Evolutionary conservation across 106 monocot genomes (phyloP).

Genomic region (Dactylorhiza incarnata): DNA sequence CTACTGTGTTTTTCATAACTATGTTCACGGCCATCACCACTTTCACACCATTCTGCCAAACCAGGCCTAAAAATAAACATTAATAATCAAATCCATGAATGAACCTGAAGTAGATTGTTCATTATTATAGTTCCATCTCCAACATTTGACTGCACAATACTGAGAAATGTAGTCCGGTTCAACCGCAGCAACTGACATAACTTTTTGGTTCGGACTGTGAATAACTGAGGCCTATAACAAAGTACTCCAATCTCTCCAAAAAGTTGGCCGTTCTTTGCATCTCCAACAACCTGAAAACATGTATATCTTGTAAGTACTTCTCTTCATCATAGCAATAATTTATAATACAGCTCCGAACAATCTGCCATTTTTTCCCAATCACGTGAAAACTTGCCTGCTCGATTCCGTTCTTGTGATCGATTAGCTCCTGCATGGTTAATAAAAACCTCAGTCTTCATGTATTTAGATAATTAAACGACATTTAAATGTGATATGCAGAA

Average conservation of each 20-base stretch:
- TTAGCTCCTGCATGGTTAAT: conserved; percentile 52
- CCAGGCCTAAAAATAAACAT: neutral
- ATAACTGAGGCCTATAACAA: conserved; percentile 85
- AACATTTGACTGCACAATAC: conserved; percentile 78
- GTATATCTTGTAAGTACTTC: neutral
- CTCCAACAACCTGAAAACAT: conserved; percentile 44
- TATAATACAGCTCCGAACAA: neutral
- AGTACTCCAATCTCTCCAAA: conserved; percentile 94
- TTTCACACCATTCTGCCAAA: too few species aligned
- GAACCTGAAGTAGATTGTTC: conserved; percentile 90
- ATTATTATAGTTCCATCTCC: conserved; percentile 88
- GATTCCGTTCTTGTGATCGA: conserved; percentile 38
- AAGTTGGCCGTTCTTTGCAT: conserved; percentile 54
- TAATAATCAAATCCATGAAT: neutral
- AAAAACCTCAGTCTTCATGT: conserved; percentile 7
- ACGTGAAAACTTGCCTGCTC: conserved; percentile 50
- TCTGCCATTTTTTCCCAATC: neutral
- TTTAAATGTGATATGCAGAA: neutral
- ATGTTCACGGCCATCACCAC: too few species aligned
- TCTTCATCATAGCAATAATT: neutral
- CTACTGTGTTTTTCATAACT: too few species aligned
- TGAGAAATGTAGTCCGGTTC: conserved; percentile 77
- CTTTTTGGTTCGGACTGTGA: conserved; percentile 82
- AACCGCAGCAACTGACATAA: conserved; percentile 79
- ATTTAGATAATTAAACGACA: neutral